Base-by-base conservation (phyloP, 345 rosid genomes). In the Turritis glabra region DNA sequence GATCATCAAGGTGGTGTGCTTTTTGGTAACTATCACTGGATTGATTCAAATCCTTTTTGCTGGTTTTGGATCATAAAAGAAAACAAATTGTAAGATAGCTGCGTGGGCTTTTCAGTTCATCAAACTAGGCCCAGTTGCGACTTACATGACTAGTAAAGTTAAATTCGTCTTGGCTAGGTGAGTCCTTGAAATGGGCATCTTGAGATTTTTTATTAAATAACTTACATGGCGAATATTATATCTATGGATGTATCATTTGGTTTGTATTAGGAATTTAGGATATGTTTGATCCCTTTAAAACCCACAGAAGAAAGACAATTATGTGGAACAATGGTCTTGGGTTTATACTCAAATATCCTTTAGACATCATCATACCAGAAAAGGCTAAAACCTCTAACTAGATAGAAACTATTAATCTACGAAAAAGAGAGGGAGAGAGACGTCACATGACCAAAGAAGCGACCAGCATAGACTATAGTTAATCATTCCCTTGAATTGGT, bases 101-200 rank as follows among this genome's bases (percentile, higher is more conserved):
- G 41, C 22, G 8, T 58, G 30, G 64, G 18, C 32, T 37, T 60
- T 38, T 22, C 18, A 5, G 46, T 38, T 61, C 33, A 61, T 23
- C 32, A 61, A 14, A 38, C 21, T 22, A 13, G 64, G 46, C 46
- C 29, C 64, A 37, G 14, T 8, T 29, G 2, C 12, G 8, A 17
- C 19, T 27, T 69, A 22, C 21, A 69, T 15, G 5, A 26, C 14
- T 46, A 56, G 43, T 9, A 12, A 43, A 21, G 56, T 22, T 29
- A 23, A 32, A 33, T 46, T 40, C 65, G 12, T 2, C 19, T 54
- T 11, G 52, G 53, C 63, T 53, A 53, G 4, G 19, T 7, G 21
- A 38, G 40, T 68, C 64, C 30, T 69, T 30, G 35, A 46, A 59
- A 50, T 35, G 51, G 47, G 37, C 25, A 21, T 47, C 43, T 30